phyloP scores from a whole-genome alignment of 2,329 filamentous ascomycete species.

The Paraconiothyrium sp. region DNA sequence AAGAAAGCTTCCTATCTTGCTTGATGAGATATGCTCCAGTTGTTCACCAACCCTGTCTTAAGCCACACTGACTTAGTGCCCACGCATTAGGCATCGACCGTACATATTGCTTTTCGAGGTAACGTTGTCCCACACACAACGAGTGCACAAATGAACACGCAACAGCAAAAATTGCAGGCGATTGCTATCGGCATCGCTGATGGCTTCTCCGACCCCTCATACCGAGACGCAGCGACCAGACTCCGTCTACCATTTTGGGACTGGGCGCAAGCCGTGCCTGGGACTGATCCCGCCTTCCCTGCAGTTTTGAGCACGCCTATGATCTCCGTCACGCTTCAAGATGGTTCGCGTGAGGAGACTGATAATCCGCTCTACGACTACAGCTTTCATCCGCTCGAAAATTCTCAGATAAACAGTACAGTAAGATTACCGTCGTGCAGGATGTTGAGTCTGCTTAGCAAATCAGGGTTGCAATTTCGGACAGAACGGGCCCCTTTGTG shows the following conservation, averaged over 20 bases:
- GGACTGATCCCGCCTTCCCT: too few relatives aligned
- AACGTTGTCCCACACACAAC: slow-evolving; percentile 2
- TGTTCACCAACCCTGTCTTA: too few relatives aligned
- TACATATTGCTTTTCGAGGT: slow-evolving; percentile 72
- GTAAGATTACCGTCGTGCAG: not conserved
- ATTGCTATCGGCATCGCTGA: slow-evolving; percentile 49
- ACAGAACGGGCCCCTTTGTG: not conserved
- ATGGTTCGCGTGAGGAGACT: slow-evolving; percentile 38
- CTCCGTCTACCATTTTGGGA: slow-evolving; percentile 57
- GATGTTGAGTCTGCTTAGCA: not conserved
- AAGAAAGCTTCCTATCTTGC: too few relatives aligned
- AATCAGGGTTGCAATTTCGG: slow-evolving; percentile 51
- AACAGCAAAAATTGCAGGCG: slow-evolving; percentile 49
- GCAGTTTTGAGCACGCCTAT: slow-evolving; percentile 30
- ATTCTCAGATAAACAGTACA: slow-evolving; percentile 39
- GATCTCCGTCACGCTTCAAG: slow-evolving; percentile 51
- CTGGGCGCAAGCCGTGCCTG: slow-evolving; percentile 50
- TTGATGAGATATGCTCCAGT: too few relatives aligned
- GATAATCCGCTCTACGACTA: slow-evolving; percentile 52
- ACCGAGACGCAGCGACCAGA: slow-evolving; percentile 47
- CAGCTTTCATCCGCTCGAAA: slow-evolving; percentile 64
- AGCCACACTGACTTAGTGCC: too few relatives aligned
- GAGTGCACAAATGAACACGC: slow-evolving; percentile 5
- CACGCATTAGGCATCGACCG: slow-evolving; percentile 71
- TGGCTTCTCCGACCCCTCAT: slow-evolving; percentile 47